These are phyloP conservation scores for Uromyces viciae-fabae DNA, from an alignment of 1,284 basidiomycete genomes.

Conservation along the genomic window DNA sequence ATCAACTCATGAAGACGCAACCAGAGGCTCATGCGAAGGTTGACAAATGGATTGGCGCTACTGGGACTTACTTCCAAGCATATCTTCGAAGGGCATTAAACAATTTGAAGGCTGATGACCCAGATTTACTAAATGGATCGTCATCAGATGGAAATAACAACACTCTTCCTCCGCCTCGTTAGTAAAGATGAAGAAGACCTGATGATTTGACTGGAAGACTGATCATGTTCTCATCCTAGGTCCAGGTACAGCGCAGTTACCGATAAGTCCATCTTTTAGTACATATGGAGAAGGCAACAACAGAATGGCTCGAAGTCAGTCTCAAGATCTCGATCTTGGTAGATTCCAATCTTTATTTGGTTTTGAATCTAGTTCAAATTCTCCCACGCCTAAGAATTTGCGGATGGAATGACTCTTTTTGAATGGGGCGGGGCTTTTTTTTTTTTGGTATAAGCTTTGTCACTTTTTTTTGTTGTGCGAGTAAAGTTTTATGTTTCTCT, in stretches of 20 bases:
- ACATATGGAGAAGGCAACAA: not conserved
- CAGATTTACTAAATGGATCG: slow-evolving; percentile 14
- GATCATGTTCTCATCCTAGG: not conserved
- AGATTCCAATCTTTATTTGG: slow-evolving; percentile 38
- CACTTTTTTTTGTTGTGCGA: too few species aligned
- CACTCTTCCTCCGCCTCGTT: not conserved
- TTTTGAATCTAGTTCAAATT: not conserved
- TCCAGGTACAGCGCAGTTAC: not conserved
- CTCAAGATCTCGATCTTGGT: slow-evolving; percentile 34
- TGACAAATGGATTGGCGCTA: slow-evolving; percentile 57
- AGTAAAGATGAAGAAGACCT: not conserved
- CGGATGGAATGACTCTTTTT: too few species aligned
- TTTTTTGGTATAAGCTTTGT: too few species aligned
- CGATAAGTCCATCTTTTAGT: not conserved
- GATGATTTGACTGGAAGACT: not conserved
- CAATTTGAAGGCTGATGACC: slow-evolving; percentile 51
- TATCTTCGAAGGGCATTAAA: slow-evolving; percentile 57
- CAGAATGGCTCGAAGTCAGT: not conserved
- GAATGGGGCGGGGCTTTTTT: too few species aligned
- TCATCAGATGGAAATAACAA: not conserved
- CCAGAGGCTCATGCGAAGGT: slow-evolving; percentile 81
- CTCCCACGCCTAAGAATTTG: not conserved
- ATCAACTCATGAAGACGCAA: slow-evolving; percentile 86
- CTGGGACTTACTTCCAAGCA: slow-evolving; percentile 57
- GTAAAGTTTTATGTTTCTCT: too few species aligned